Conservation (phyloP, 2,329 filamentous ascomycete species). For the Colletotrichum lentis region DNA sequence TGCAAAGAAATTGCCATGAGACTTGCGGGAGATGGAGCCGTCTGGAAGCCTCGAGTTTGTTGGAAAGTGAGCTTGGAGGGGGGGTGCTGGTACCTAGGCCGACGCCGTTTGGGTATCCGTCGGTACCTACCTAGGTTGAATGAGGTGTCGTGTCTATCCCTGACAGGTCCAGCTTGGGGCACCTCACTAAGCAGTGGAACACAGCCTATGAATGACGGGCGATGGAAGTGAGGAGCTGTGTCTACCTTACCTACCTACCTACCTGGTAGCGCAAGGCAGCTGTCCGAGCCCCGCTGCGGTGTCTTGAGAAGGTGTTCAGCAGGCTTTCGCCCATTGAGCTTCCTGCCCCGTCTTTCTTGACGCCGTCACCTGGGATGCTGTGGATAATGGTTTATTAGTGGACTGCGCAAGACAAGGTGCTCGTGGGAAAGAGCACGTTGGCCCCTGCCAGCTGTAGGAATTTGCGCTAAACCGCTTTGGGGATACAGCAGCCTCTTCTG, state of each 20-base stretch:
- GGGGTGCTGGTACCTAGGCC: neutral
- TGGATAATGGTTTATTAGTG: neutral
- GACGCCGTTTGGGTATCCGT: neutral
- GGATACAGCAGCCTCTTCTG: slow-evolving; percentile 32
- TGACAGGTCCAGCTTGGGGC: slow-evolving; percentile 35
- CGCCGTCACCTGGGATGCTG: neutral
- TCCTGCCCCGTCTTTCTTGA: slow-evolving; percentile 7
- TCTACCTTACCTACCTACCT: neutral
- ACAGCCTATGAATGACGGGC: neutral
- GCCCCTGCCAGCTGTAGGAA: slow-evolving; percentile 28
- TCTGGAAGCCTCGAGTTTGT: neutral
- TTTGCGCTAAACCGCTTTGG: slow-evolving; percentile 29
- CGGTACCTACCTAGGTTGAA: neutral
- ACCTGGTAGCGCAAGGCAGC: slow-evolving; percentile 18
- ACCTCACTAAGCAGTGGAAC: neutral
- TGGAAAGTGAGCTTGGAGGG: slow-evolving; percentile 12
- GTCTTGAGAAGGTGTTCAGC: slow-evolving; percentile 16
- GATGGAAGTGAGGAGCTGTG: slow-evolving; percentile 10
- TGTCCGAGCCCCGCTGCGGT: slow-evolving; percentile 30
- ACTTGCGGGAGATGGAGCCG: slow-evolving; percentile 8
- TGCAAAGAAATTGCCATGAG: neutral
- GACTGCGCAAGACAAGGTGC: slow-evolving; percentile 13
- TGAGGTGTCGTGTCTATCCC: slow-evolving; percentile 30
- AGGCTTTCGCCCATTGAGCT: slow-evolving; percentile 3
- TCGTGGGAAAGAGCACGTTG: slow-evolving; percentile 28